Conservation (phyloP, 805 yeast genomes). For the Cyberlindnera mississippiensis region DNA sequence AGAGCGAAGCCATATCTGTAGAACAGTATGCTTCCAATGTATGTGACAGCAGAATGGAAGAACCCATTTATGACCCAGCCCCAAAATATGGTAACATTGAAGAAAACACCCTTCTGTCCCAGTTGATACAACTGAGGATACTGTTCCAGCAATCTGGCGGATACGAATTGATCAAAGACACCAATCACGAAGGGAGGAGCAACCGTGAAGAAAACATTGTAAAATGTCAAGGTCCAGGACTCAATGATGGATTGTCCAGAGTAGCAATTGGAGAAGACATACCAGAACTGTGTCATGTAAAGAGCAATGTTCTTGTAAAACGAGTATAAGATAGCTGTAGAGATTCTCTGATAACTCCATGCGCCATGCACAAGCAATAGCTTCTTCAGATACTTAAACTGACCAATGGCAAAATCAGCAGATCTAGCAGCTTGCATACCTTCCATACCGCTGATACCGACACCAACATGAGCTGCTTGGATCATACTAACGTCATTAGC, state of each 20-base stretch:
- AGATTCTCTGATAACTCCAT: constrained; percentile 95
- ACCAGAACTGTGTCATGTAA: constrained; percentile 99
- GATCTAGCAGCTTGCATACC: constrained; percentile 99
- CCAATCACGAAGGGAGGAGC: constrained; percentile 96
- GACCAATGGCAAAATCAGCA: constrained; percentile 97
- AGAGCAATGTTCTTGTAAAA: constrained; percentile 94
- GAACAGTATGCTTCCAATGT: constrained; percentile 64
- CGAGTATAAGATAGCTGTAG: constrained; percentile 88
- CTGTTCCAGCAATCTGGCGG: constrained; percentile 81
- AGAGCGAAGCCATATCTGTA: constrained; percentile 65
- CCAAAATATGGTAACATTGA: constrained; percentile 92
- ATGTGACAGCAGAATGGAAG: constrained; percentile 85
- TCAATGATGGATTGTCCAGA: constrained; percentile 96
- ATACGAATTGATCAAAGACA: constrained; percentile 92
- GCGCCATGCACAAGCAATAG: constrained; percentile 90
- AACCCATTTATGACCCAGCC: constrained; percentile 96
- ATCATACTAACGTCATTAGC: constrained; percentile 99
- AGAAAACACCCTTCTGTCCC: constrained; percentile 85
- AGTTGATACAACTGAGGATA: constrained; percentile 91
- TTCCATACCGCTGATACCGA: constrained; percentile 98
- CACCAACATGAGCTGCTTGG: constrained; percentile 99
- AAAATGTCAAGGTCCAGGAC: constrained; percentile 96
- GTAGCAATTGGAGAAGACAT: constrained; percentile 83
- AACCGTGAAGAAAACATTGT: constrained; percentile 91
- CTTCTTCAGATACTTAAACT: constrained; percentile 81